Evolutionary conservation across 2,329 filamentous ascomycete species (phyloP), one percentile per base, ranked within the genome.

Genomic region (Alternaria sp.): DNA sequence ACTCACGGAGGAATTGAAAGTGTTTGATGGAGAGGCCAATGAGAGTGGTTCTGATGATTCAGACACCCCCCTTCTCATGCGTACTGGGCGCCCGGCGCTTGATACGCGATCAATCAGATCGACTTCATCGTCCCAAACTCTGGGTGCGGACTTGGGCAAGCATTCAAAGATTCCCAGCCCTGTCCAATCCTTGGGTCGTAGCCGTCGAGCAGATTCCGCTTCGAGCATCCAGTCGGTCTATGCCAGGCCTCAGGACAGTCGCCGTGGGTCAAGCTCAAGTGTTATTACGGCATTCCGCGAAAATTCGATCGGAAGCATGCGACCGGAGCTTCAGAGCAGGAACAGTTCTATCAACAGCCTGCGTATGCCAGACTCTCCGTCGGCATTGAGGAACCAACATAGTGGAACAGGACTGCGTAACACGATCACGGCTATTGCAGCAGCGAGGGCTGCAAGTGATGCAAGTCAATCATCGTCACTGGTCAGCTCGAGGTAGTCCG

Each of bases 101-200:
- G 55, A 49, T 7, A 49, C 46, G 18, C 49, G 43, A 8, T 51
- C 25, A 33, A 54, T 18, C 11, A 33, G 25, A 26, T 58, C 47
- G 28, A 46, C 10, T 12, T 28, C 53, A 10, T 58, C 55, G 12
- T 47, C 58, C 30, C 55, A 59, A 25, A 41, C 51, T 21, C 50
- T 69, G 20, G 55, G 26, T 25, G 43, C 66, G 20, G 66, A 75
- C 4, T 21, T 59, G 8, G 60, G 58, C 8, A 77, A 67, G 58
- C 67, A 63, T 6, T 81, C 82, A 5, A 80, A 81, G 61, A 84
- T 83, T 21, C 82, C 82, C n/a, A 82, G 78, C 50, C 82, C 82
- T n/a, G 66, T 80, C 1, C 78, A 79, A 60, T 73, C 66, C 8
- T 37, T 78, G 2, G 79, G 78, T 23, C 76, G 73, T 28, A 74